These are phyloP conservation scores for Saccharata proteae DNA, from an alignment of 2,329 filamentous ascomycete species.

Conservation along the genomic window DNA sequence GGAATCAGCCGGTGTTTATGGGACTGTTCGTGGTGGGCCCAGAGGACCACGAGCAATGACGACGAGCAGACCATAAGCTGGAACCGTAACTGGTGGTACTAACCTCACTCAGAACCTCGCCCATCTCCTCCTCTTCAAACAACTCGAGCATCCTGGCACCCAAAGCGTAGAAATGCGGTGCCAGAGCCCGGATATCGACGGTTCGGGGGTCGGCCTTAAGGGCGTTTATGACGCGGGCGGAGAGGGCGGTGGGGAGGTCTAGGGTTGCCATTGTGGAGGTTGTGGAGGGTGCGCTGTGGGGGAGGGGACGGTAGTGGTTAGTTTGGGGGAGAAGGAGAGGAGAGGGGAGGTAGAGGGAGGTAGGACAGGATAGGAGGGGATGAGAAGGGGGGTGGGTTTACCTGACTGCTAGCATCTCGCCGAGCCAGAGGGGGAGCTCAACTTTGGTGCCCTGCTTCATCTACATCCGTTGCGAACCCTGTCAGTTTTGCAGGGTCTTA, in stretches of 20 bases:
- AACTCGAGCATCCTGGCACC: slow-evolving; percentile 78
- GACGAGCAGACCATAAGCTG: too few species aligned
- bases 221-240: slow-evolving; percentile 71
- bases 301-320: not conserved
- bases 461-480: slow-evolving; percentile 21
- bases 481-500: slow-evolving; percentile 1
- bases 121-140: slow-evolving; percentile 77
- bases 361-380: not conserved
- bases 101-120: slow-evolving; percentile 43
- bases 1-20: too few species aligned
- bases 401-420: slow-evolving; percentile 77
- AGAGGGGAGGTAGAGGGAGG: not conserved
- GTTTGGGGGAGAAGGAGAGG: not conserved
- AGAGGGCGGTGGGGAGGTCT: slow-evolving; percentile 67
- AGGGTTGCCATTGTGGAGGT: slow-evolving; percentile 47
- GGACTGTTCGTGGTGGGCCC: slow-evolving; percentile 1
- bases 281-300: slow-evolving; percentile 12
- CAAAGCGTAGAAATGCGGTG: slow-evolving; percentile 77
- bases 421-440: slow-evolving; percentile 83
- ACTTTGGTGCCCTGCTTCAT: slow-evolving; percentile 73
- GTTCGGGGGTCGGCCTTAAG: slow-evolving; percentile 80
- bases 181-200: slow-evolving; percentile 72
- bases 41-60: not conserved
- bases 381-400: slow-evolving; percentile 15
- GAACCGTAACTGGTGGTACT: slow-evolving; percentile 7